Percentiles rank a stretch among this genome's conserved stretches.
phyloP scores from a whole-genome alignment of 2,329 filamentous ascomycete species.

The Trichoderma atroviride region DNA sequence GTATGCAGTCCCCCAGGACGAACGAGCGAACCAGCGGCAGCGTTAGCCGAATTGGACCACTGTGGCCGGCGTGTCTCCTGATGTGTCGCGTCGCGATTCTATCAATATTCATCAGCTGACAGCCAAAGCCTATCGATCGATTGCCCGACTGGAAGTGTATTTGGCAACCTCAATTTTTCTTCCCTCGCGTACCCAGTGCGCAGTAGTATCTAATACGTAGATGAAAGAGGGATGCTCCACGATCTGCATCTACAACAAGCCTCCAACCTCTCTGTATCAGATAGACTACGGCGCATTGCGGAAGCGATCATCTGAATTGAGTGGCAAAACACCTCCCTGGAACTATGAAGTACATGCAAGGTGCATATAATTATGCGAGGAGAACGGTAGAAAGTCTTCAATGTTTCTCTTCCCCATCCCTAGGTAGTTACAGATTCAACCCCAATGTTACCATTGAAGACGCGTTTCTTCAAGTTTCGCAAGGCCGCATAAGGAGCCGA shows the following conservation, averaged over 20 bases:
- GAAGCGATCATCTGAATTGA: not conserved
- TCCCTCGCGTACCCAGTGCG: conserved; percentile 4
- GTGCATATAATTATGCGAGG: conserved; percentile 2
- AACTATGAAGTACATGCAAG: not conserved
- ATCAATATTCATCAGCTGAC: conserved; percentile 15
- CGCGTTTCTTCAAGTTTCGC: conserved; percentile 8
- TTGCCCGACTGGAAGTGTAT: not conserved
- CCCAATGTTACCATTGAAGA: conserved; percentile 4
- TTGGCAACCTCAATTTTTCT: not conserved
- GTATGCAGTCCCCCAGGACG: conserved; percentile 13
- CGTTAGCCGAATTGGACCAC: conserved; percentile 9
- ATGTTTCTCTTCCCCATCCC: not conserved
- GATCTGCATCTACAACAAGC: conserved; percentile 18
- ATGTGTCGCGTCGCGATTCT: conserved; percentile 8
- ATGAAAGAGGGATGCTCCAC: not conserved
- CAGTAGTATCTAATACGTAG: not conserved
- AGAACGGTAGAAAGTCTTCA: conserved; percentile 7
- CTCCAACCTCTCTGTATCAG: not conserved
- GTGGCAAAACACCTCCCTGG: not conserved
- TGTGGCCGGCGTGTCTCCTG: conserved; percentile 19
- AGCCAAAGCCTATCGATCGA: conserved; percentile 17
- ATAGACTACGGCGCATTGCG: not conserved
- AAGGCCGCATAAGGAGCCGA: conserved; percentile 20
- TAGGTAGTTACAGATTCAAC: not conserved
- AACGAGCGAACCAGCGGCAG: not conserved